Base-by-base conservation (phyloP, 768 basidiomycete species). In the Suillus subaureus region DNA sequence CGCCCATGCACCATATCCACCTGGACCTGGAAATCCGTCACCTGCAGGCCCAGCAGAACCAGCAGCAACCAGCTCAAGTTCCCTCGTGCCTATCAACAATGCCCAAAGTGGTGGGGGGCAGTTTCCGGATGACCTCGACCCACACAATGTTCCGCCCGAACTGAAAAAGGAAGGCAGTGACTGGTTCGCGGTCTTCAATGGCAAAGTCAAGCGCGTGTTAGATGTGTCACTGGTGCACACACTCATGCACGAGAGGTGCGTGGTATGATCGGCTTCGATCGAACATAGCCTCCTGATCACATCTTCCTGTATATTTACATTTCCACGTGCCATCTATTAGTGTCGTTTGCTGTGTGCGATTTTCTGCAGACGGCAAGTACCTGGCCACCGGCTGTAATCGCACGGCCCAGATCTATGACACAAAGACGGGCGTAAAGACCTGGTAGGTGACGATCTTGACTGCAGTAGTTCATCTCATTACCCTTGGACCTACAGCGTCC, bases 361-460 rank as follows among this genome's bases (percentile, higher is more conserved):
- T 77, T 64, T 79, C 76, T 45, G 35, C 67, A 4, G 76, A 77
- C 64, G 78, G 70, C 11, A 70, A 70, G 4, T 45, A 75, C 33
- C 78, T 77, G 21, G 76, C 77, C 23, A 75, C 77, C 21, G 76
- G 76, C 4, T 99, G 96, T 79, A 99, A 99, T 79, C 85, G 94
- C 49, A 94, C 94, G 0, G 94, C 96, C 23, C 96, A 97, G 77
- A 96, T 99, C 64, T 98, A 93, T 75, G 94, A 98, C 74, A 92
- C 91, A 33, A 92, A 92, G 79, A 91, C 92, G 0, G 96, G 96
- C 8, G 75, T 73, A 0, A 94, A 93, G 79, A 90, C 90, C 37
- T 95, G 91, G 96, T 95, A 69, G 63, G 88, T 75, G 42, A 68
- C 60, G 47, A 64, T 49, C 4, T 64, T 9, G 40, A 62, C 21